phyloP scores from a whole-genome alignment of 805 yeast genomes.

The Hanseniaspora osmophila region DNA sequence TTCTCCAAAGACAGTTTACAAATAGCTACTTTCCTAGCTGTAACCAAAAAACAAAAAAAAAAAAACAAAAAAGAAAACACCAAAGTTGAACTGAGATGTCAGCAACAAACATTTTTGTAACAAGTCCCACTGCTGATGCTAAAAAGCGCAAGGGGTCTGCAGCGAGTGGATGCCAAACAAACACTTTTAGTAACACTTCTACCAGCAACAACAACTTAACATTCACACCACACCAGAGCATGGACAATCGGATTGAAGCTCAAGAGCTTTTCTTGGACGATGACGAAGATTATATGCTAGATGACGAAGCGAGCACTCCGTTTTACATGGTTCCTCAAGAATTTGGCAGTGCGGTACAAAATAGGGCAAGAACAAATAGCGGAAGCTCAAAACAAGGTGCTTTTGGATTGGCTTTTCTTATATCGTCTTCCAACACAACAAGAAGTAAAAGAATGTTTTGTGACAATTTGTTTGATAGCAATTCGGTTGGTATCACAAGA shows the following conservation, averaged over 20 bases:
- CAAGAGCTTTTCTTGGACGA: neutral
- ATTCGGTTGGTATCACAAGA: slow-evolving; percentile 29
- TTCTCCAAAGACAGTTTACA: too few relatives aligned
- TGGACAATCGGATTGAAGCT: neutral
- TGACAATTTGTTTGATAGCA: slow-evolving; percentile 4
- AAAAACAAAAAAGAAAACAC: too few relatives aligned
- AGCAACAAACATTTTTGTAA: neutral
- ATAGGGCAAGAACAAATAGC: neutral
- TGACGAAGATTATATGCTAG: neutral
- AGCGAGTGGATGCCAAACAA: neutral
- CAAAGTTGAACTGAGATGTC: neutral
- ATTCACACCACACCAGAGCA: neutral
- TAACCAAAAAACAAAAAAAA: too few relatives aligned
- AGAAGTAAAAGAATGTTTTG: neutral
- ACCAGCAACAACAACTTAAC: slow-evolving; percentile 1
- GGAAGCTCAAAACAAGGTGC: neutral
- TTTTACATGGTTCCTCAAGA: slow-evolving; percentile 3
- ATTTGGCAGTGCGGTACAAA: slow-evolving; percentile 2
- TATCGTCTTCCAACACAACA: neutral
- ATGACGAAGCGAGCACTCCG: slow-evolving; percentile 3
- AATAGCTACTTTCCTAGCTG: too few relatives aligned
- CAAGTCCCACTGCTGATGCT: neutral
- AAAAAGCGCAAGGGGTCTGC: neutral
- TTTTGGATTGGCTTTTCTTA: too few relatives aligned
- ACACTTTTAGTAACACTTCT: neutral